A percentile compares a stretch with the other conserved stretches of the same genome.
Evolutionary conservation across 176 grass and related monocot species (phyloP).

Genomic region (Rhynchospora tenuis): DNA sequence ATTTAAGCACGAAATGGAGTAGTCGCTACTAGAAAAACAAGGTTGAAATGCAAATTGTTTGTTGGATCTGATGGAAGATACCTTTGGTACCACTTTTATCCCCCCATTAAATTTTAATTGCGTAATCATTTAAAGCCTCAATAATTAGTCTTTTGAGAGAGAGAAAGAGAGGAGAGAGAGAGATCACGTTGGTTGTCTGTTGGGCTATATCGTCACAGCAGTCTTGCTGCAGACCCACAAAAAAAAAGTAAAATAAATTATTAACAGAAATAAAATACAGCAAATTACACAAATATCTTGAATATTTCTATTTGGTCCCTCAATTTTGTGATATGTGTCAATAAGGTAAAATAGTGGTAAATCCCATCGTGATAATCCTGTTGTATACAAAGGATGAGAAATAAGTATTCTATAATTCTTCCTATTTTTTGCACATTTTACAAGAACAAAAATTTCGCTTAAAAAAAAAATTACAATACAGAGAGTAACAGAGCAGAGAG

Average conservation of each 20-base stretch:
- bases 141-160: slow-evolving; percentile 28
- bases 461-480: background rate
- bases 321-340: no score
- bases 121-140: slow-evolving; percentile 31
- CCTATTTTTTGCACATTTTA: no score
- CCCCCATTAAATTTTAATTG: slow-evolving; percentile 24
- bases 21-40: background rate
- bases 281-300: background rate
- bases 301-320: background rate
- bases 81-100: slow-evolving; percentile 15
- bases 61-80: background rate
- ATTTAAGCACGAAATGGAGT: background rate
- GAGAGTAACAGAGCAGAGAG: background rate
- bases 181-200: slow-evolving; percentile 30
- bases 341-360: no score
- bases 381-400: background rate
- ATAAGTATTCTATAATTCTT: background rate
- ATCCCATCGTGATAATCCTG: background rate
- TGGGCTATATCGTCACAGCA: background rate
- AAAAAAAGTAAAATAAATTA: slow-evolving; percentile 38
- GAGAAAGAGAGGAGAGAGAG: slow-evolving; percentile 7
- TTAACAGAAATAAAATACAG: slow-evolving; percentile 30
- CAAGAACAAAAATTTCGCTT: background rate
- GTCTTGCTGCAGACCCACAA: slow-evolving; percentile 38
- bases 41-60: background rate